Base-by-base conservation (phyloP, 306 rosid species). In the Cicer cuneatum region DNA sequence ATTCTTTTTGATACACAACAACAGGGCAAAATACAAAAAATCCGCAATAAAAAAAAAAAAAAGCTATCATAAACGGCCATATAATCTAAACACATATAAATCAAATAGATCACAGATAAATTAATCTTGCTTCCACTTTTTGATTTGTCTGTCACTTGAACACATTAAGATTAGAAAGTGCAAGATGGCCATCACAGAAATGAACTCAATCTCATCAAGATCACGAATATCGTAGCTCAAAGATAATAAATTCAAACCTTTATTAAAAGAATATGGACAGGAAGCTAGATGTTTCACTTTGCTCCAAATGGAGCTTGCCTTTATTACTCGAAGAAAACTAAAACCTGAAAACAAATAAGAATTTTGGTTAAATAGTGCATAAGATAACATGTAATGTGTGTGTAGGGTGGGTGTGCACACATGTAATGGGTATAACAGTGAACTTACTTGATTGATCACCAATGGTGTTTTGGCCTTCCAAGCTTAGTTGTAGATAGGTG, bases 241-340 rank as follows among this genome's bases (percentile, higher is more conserved):
- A 49, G 74, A 75, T 73, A 52, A 56, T 45, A 51, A 54, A 40
- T 68, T 52, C 78, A 77, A 86, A 85, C 88, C 76, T 76, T 90
- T 90, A 85, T 88, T 89, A 39, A 51, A 80, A 39, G 66, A 78
- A 86, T 72, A 33, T 83, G 80, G 66, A 86, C 74, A 21, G 78
- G 81, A 83, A 83, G 84, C 86, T 85, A 69, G 85, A 80, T 64
- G 68, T 69, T 80, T 81, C 80, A 61, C 74, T 75, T 47, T 76
- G 74, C 71, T 83, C 71, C 79, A 63, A 42, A 73, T 42, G 75
- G 78, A 84, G 86, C 76, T 85, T 86, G 80, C 82, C 73, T 88
- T 93, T 93, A 93, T 89, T 88, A 51, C 81, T 60, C 66, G 42
- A 73, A 46, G 64, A 77, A 88, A 85, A 85, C 86, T 78, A 80